Conservation (phyloP, 108 stramenopile genomes). For the Poteriospumella lacustris region DNA sequence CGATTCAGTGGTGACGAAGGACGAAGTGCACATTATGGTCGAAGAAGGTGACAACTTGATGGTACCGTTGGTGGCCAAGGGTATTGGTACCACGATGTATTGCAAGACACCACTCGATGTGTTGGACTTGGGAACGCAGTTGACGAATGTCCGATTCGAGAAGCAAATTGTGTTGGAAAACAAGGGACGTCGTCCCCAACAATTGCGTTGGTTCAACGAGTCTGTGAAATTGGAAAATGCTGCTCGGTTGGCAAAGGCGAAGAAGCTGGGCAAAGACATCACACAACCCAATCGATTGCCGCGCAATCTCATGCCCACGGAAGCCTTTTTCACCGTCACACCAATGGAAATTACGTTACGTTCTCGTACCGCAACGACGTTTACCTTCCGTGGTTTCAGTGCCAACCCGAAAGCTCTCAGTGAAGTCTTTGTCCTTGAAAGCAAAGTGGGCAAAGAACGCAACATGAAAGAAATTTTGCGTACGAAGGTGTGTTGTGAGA, state of each 20-base stretch:
- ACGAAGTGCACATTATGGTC: slow-evolving; percentile 59
- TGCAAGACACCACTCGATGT: slow-evolving; percentile 47
- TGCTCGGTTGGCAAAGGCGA: slow-evolving; percentile 32
- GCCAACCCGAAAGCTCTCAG: slow-evolving; percentile 2
- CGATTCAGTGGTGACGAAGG: slow-evolving; percentile 50
- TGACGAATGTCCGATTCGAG: slow-evolving; percentile 45
- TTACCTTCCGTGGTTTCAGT: slow-evolving; percentile 49
- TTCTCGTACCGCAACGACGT: slow-evolving; percentile 55
- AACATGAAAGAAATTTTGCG: slow-evolving; percentile 33
- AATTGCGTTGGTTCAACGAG: slow-evolving; percentile 55
- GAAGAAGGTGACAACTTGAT: slow-evolving; percentile 55
- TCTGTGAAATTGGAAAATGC: slow-evolving; percentile 34
- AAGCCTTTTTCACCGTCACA: slow-evolving; percentile 31
- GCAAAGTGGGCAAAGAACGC: slow-evolving; percentile 57
- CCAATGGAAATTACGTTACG: slow-evolving; percentile 50
- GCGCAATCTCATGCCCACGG: slow-evolving; percentile 20
- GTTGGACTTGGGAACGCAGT: slow-evolving; percentile 53
- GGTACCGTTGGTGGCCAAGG: slow-evolving; percentile 45
- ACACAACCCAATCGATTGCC: background rate
- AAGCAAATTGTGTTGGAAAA: slow-evolving; percentile 61
- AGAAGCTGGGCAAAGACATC: slow-evolving; percentile 45
- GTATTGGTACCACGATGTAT: slow-evolving; percentile 58
- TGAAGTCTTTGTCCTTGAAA: slow-evolving; percentile 48
- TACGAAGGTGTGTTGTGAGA: slow-evolving; percentile 47
- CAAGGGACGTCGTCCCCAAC: slow-evolving; percentile 56